Evolutionary conservation across 1,284 basidiomycete species (phyloP).

Genomic region (Pyrrhoderma noxium): DNA sequence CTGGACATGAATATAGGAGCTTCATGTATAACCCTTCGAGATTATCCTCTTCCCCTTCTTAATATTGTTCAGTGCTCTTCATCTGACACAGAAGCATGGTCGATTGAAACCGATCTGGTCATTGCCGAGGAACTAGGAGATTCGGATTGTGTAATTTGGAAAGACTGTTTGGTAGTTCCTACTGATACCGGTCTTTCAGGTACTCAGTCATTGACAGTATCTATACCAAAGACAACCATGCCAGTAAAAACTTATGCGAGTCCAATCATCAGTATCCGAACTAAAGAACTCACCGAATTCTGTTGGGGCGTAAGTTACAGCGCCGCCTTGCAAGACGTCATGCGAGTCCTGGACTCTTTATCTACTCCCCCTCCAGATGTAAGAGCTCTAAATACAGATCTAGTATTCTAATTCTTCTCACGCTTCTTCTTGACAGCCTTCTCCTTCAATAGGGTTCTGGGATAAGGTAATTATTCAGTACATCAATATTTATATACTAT

Average conservation of each 20-base stretch:
- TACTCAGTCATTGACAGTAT: constrained; percentile 51
- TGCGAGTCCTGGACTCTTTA: constrained; percentile 78
- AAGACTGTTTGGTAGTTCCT: constrained; percentile 59
- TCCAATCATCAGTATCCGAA: constrained; percentile 62
- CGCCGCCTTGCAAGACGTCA: constrained; percentile 83
- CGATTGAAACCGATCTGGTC: constrained; percentile 76
- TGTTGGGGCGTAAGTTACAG: constrained; percentile 90
- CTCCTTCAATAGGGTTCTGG: constrained; percentile 89
- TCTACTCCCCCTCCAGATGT: constrained; percentile 73
- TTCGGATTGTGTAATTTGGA: constrained; percentile 63
- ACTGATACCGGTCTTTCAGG: constrained; percentile 41
- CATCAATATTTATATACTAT: too few relatives aligned
- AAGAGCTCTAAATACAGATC: too few relatives aligned
- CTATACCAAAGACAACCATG: constrained; percentile 90
- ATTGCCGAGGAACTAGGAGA: constrained; percentile 87
- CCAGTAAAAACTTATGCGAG: constrained; percentile 90
- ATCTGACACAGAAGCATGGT: constrained; percentile 40
- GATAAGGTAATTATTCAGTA: constrained; percentile 52
- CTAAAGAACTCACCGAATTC: constrained; percentile 65
- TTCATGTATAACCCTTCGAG: constrained; percentile 64
- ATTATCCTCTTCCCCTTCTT: constrained; percentile 71
- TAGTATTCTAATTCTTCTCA: too few relatives aligned
- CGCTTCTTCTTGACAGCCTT: constrained; percentile 34
- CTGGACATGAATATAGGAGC: constrained; percentile 65
- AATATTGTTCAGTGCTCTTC: constrained; percentile 45